Base-by-base conservation (phyloP, 768 basidiomycete genomes). In the Podaxis sp. region DNA sequence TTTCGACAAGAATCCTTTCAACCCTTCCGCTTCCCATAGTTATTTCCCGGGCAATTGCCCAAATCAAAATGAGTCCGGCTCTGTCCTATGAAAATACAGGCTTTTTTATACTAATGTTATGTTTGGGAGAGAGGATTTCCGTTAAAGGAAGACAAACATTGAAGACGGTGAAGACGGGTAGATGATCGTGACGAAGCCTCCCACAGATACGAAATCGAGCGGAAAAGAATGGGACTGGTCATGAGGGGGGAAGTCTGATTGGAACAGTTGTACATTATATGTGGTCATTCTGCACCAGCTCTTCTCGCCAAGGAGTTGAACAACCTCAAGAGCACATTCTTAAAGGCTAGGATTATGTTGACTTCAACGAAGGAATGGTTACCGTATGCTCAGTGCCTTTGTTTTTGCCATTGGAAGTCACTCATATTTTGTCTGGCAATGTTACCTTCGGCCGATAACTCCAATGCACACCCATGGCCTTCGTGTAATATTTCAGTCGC, bases 321-420 rank as follows among this genome's bases (percentile, higher is more conserved):
- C 42, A 62, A 9, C 50, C 36, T 18, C 16, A 27, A 11, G 52
- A 61, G 25, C 54, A 63, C 27, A 61, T 66, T 46, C 28, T 61
- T 27, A 71, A 73, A 5, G 82, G 77, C 1, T 70, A 93, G 28
- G 89, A 93, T 67, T 94, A 94, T 58, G 81, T 93, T 16, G 91
- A 93, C 71, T 93, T 83, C 70, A 84, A 69, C 64, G 93, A 91
- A 69, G 87, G 89, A 14, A 85, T 89, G 78, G 85, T 90, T 63
- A 79, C 81, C n/a, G 91, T 91, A 66, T 51, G 85, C 75, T 18
- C 2, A 51, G 42, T 18, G 53, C 46, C 48, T 42, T 50, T 27
- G 16, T 25, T 21, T 36, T 35, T 48, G 4, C 18, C 37, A 32
- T 27, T 42, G 7, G 40, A 42, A 14, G 35, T 7, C 27, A 32